phyloP scores from a whole-genome alignment of 2,329 filamentous ascomycete genomes.

The Onygenales sp. region DNA sequence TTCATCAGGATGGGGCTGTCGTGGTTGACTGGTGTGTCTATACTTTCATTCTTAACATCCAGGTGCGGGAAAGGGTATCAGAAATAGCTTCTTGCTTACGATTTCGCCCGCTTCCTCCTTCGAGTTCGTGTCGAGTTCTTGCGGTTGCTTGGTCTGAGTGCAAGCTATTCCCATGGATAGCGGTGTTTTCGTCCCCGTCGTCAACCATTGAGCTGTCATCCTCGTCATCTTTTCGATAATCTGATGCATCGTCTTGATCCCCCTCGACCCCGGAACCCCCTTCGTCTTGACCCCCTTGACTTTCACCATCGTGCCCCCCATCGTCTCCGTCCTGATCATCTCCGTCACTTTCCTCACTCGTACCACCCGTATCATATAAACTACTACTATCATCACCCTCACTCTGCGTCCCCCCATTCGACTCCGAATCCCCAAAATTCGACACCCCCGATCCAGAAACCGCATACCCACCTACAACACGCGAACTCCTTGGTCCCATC shows the following conservation, averaged over 20 bases:
- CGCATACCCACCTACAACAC: background rate
- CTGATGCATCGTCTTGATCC: background rate
- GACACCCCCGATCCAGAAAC: background rate
- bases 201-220: background rate
- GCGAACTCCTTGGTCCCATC: background rate
- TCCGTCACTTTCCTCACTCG: background rate
- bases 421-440: constrained; percentile 1
- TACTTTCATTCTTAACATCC: constrained; percentile 2
- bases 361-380: background rate
- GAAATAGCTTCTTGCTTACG: background rate
- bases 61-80: background rate
- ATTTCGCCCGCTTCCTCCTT: background rate
- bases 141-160: background rate
- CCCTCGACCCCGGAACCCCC: background rate
- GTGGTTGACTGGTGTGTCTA: background rate
- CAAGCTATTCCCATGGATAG: background rate
- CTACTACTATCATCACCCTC: background rate
- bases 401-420: background rate
- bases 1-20: background rate
- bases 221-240: background rate
- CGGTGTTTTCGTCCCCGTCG: background rate
- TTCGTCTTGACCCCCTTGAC: background rate
- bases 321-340: background rate
- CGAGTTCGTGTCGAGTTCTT: background rate
- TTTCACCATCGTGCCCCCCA: background rate